Evolutionary conservation across 1,284 basidiomycete species (phyloP).

Genomic region (Malassezia arunalokei): DNA sequence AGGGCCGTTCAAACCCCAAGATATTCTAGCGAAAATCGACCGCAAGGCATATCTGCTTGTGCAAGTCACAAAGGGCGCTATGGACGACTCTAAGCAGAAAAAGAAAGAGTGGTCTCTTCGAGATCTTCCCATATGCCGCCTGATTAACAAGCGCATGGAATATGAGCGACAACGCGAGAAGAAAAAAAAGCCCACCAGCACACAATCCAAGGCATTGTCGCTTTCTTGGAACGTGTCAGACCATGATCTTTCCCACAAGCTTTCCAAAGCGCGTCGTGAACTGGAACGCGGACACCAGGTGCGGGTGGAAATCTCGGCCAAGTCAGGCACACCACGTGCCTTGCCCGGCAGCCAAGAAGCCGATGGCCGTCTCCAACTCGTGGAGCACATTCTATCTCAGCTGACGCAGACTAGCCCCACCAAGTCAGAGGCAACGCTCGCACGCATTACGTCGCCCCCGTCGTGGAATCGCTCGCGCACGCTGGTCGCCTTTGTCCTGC

Average conservation of each 20-base stretch:
- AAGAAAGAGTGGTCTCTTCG: constrained; percentile 10
- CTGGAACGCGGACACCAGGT: constrained; percentile 14
- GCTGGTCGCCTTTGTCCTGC: constrained; percentile 1
- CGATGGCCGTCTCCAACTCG: neutral
- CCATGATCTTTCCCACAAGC: constrained; percentile 34
- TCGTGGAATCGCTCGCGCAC: constrained; percentile 7
- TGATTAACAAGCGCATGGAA: constrained; percentile 47
- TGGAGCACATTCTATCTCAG: neutral
- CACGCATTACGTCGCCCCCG: constrained; percentile 2
- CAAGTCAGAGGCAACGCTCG: neutral
- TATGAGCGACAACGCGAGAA: constrained; percentile 27
- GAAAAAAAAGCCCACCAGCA: neutral
- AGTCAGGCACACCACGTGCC: constrained; percentile 15
- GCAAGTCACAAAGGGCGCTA: constrained; percentile 25
- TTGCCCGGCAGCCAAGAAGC: constrained; percentile 8
- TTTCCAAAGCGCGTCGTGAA: constrained; percentile 22
- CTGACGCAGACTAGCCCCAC: neutral
- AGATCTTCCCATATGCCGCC: constrained; percentile 43
- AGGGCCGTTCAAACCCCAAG: constrained; percentile 19
- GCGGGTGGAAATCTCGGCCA: constrained; percentile 12
- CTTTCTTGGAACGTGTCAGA: constrained; percentile 28
- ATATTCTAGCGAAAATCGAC: constrained; percentile 30
- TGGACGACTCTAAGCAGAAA: neutral
- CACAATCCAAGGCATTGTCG: constrained; percentile 23
- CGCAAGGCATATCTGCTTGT: constrained; percentile 25